Evolutionary conservation across 2,329 filamentous ascomycete species (phyloP).

Genomic region (Cordyceps pruinosa): DNA sequence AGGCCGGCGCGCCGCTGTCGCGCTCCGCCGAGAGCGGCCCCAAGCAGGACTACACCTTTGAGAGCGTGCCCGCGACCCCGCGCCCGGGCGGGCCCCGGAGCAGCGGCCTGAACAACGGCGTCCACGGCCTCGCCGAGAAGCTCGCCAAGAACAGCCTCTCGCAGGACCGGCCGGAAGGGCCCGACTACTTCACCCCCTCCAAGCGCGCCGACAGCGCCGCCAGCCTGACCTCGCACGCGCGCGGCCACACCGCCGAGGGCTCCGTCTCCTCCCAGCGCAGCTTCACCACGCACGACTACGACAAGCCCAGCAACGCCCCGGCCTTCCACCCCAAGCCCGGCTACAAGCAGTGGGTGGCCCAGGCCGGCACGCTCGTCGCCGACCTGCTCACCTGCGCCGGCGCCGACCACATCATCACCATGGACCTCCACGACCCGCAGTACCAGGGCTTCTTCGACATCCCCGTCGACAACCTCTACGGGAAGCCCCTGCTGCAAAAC

Average conservation of each 20-base stretch:
- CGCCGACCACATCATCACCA: conserved; percentile 93
- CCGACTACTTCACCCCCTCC: conserved; percentile 26
- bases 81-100: conserved; percentile 64
- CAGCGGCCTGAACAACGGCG: conserved; percentile 57
- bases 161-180: conserved; percentile 30
- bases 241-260: conserved; percentile 30
- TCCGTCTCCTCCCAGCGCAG: conserved; percentile 39
- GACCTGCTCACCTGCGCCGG: conserved; percentile 93
- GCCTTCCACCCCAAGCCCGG: conserved; percentile 75
- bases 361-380: conserved; percentile 89
- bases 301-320: conserved; percentile 49
- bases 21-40: conserved; percentile 39
- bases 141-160: conserved; percentile 60
- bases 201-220: conserved; percentile 31
- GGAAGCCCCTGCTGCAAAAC: conserved; percentile 62
- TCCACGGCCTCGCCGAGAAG: conserved; percentile 63
- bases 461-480: conserved; percentile 95
- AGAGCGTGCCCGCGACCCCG: conserved; percentile 84
- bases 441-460: conserved; percentile 99
- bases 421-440: conserved; percentile 93
- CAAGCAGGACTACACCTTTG: conserved; percentile 72
- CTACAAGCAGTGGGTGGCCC: conserved; percentile 98
- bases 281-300: conserved; percentile 59
- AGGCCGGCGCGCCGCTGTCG: conserved; percentile 79
- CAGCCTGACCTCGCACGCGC: conserved; percentile 27